These are phyloP conservation scores for Erysimum cheiri DNA, from an alignment of 441 rosid genomes.

Conservation along the genomic window DNA sequence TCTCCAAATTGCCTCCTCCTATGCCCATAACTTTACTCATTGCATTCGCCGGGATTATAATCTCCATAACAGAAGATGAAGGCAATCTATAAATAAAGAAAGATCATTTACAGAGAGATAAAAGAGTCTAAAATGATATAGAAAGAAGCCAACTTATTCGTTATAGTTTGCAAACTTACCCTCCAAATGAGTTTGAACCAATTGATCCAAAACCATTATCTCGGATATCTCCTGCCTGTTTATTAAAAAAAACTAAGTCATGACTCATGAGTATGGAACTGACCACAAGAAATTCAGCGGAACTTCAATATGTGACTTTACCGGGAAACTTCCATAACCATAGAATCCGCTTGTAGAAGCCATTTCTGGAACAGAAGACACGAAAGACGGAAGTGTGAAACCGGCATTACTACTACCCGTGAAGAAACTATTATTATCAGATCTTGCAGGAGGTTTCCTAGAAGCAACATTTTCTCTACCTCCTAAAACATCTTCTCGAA, in stretches of 20 bases:
- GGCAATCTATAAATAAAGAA: constrained; percentile 52
- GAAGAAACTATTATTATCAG: constrained; percentile 45
- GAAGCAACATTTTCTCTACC: constrained; percentile 52
- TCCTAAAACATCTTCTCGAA: constrained; percentile 77
- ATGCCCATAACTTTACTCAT: constrained; percentile 87
- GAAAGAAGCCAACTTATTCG: background rate
- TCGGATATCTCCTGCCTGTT: constrained; percentile 64
- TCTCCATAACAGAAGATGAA: constrained; percentile 64
- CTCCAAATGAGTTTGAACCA: constrained; percentile 66
- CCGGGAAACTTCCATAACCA: constrained; percentile 73
- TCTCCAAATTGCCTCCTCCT: constrained; percentile 86
- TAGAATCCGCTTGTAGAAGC: constrained; percentile 64
- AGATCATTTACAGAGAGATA: background rate
- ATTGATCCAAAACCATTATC: constrained; percentile 63
- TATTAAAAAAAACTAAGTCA: background rate
- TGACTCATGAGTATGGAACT: background rate
- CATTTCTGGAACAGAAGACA: constrained; percentile 70
- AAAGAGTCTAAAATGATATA: background rate
- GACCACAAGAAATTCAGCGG: constrained; percentile 17
- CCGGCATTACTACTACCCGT: constrained; percentile 52
- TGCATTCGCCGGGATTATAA: constrained; percentile 78
- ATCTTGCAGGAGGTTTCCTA: constrained; percentile 52
- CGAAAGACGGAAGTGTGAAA: constrained; percentile 57
- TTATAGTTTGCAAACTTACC: constrained; percentile 52
- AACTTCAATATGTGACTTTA: constrained; percentile 34